Base-by-base conservation (phyloP, 2,329 filamentous ascomycete genomes). In the Gaeumannomyces tritici region DNA sequence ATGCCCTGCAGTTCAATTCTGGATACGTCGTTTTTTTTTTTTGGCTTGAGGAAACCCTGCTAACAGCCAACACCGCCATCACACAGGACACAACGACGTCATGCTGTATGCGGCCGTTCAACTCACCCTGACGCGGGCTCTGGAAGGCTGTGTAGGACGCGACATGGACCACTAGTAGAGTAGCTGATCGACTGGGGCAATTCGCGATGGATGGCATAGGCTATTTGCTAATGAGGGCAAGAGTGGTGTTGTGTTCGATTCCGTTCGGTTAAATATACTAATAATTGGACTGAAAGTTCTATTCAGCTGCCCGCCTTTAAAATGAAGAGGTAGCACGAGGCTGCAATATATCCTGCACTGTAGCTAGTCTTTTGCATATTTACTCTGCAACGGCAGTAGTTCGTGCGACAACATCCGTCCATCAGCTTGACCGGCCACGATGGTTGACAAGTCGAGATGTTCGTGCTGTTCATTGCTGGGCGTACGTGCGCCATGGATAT, bases 41-140 rank as follows among this genome's bases (percentile, higher is more conserved):
- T 24, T 9, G 18, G 42, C 6, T 51, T 21, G 6, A n/a, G 21
- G 11, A 24, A 24, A 51, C 8, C 21, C n/a, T 24, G 42, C 42
- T 51, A 51, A 51, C 12, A 26, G 7, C 51, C n/a, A 27, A 18
- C 54, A 35, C 24, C 26, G 9, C 21, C n/a, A n/a, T n/a, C n/a
- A n/a, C n/a, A n/a, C 62, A 89, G 87, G 85, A 7, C 89, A 93
- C 70, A 91, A 91, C 70, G 77, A 83, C 60, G 80, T 92, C 54
- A 81, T 90, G 71, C 83, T 83, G 8, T 89, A 84, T 69, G 80
- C 86, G 1, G 81, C 86, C 4, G 83, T 91, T 21, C 73, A 82
- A 11, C 73, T 89, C 54, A 88, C 87, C 2, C 80, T 90, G 0
- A 80, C 87, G 77, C 81, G 86, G 64, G 83, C 83, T 1, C 91